phyloP scores from a whole-genome alignment of 306 rosid genomes.

The Cucurbita moschata region DNA sequence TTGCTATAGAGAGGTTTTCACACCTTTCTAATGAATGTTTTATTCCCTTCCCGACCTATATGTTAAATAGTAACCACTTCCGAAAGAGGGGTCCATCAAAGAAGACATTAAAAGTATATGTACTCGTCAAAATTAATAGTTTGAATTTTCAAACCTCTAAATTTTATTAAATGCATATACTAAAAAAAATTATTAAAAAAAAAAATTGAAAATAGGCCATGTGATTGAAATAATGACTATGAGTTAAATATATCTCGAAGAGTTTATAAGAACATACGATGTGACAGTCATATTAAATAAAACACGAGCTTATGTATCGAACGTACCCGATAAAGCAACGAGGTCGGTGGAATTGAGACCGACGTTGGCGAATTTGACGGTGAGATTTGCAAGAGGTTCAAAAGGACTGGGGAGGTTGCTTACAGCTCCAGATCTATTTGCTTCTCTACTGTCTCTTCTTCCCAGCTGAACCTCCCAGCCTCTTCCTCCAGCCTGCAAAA shows the following conservation, averaged over 20 bases:
- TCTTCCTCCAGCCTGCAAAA: constrained; percentile 43
- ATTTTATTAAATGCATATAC: no score
- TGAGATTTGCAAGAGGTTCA: constrained; percentile 25
- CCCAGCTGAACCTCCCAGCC: constrained; percentile 58
- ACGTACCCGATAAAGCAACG: constrained; percentile 57
- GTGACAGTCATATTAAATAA: no score
- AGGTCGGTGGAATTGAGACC: constrained; percentile 51
- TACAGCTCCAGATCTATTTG: constrained; percentile 53
- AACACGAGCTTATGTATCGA: no score
- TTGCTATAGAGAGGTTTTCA: no score
- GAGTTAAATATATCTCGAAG: background rate
- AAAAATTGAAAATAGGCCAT: no score
- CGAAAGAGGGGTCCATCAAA: no score
- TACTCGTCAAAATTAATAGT: background rate
- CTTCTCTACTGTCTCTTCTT: constrained; percentile 48
- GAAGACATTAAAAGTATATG: background rate
- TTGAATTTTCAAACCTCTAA: background rate
- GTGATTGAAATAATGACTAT: no score
- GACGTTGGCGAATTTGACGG: constrained; percentile 42
- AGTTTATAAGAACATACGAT: background rate
- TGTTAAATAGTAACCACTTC: no score
- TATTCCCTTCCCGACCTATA: no score
- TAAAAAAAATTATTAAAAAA: background rate
- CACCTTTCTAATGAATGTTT: no score
- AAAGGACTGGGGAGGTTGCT: constrained; percentile 39